Evolutionary conservation across 129 eudicot species (phyloP).

Genomic region (Scalesia atractyloides): DNA sequence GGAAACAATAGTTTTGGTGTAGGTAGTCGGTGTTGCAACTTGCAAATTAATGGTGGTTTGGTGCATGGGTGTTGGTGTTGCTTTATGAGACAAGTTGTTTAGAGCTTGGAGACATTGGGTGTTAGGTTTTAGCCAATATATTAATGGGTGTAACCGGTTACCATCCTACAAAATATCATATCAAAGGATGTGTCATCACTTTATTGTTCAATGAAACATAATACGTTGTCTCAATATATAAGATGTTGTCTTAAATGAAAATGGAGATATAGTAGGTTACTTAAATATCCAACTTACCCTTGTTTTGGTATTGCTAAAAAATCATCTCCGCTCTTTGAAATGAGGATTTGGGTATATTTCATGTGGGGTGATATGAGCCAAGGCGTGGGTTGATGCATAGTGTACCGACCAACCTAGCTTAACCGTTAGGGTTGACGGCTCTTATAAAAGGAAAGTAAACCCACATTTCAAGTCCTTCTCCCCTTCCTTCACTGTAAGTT

Average conservation of each 20-base stretch:
- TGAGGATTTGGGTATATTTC: no score
- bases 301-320: no score
- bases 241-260: background rate
- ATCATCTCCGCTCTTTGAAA: no score
- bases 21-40: background rate
- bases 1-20: background rate
- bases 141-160: background rate
- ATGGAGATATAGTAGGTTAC: background rate
- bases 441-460: no score
- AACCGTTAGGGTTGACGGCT: no score
- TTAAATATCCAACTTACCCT: background rate
- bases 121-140: background rate
- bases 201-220: background rate
- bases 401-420: no score
- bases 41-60: background rate
- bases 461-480: no score
- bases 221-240: background rate
- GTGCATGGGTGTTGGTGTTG: background rate
- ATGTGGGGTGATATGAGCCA: no score
- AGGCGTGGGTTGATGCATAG: no score
- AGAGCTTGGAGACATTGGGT: background rate
- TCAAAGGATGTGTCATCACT: background rate
- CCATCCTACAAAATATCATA: background rate
- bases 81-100: background rate
- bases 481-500: no score